Conservation (phyloP, 768 basidiomycete genomes). For the Leccinum longicurvipes region DNA sequence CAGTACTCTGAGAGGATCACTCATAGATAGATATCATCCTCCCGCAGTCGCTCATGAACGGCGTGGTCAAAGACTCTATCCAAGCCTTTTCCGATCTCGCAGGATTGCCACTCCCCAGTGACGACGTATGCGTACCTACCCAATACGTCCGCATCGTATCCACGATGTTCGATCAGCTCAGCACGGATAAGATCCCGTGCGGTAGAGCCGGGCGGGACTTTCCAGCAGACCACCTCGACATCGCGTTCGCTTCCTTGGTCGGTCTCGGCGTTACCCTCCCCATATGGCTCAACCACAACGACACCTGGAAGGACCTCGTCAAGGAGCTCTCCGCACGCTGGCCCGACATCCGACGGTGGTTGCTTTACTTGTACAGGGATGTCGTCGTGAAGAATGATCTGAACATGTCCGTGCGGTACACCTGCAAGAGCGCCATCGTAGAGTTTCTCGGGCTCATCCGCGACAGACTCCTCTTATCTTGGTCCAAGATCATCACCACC, state of each 20-base stretch:
- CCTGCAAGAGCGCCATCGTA: slow-evolving; percentile 24
- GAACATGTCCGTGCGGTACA: slow-evolving; percentile 10
- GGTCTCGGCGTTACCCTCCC: slow-evolving; percentile 23
- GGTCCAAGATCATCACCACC: slow-evolving; percentile 22
- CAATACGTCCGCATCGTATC: slow-evolving; percentile 25
- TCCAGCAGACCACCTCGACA: slow-evolving; percentile 6
- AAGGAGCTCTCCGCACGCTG: slow-evolving; percentile 17
- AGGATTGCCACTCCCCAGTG: slow-evolving; percentile 5
- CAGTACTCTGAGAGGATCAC: not conserved
- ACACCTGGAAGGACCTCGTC: slow-evolving; percentile 12
- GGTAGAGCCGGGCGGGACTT: slow-evolving; percentile 5
- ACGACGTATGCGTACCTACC: slow-evolving; percentile 9
- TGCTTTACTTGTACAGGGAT: slow-evolving; percentile 20
- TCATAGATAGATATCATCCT: not conserved
- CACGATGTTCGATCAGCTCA: slow-evolving; percentile 21
- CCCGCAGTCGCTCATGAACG: slow-evolving; percentile 13
- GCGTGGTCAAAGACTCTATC: slow-evolving; percentile 10
- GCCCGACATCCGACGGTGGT: slow-evolving; percentile 27
- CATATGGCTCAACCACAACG: slow-evolving; percentile 19
- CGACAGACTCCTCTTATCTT: slow-evolving; percentile 22
- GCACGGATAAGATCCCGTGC: slow-evolving; percentile 16
- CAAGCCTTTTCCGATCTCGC: slow-evolving; percentile 14
- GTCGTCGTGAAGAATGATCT: slow-evolving; percentile 10
- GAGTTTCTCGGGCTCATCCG: slow-evolving; percentile 27
- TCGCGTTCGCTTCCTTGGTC: slow-evolving; percentile 14